phyloP scores from a whole-genome alignment of 495 filamentous ascomycete genomes.

The Aspergillus conjunctus region DNA sequence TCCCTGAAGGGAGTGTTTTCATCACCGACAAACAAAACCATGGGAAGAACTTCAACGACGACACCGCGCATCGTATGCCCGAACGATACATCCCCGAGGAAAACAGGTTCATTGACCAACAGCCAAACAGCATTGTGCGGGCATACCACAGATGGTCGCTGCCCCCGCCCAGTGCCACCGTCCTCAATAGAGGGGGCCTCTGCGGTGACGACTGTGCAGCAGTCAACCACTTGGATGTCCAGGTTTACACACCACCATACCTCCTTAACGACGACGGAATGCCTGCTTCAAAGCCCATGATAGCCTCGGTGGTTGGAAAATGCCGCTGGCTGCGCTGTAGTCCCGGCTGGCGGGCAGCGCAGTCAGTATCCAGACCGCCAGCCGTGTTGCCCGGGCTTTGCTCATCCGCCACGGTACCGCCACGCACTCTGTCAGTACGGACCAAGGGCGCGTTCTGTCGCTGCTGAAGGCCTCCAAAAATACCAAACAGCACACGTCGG shows the following conservation, averaged over 20 bases:
- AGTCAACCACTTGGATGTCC: conserved; percentile 58
- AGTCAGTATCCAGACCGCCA: conserved; percentile 20
- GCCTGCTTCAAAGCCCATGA: conserved; percentile 44
- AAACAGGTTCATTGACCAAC: conserved; percentile 38
- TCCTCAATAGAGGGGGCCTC: conserved; percentile 58
- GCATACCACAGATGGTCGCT: conserved; percentile 59
- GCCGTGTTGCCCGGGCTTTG: conserved; percentile 21
- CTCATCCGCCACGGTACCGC: conserved; percentile 50
- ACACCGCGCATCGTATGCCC: conserved; percentile 40
- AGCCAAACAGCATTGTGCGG: conserved; percentile 46
- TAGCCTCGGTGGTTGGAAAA: conserved; percentile 12
- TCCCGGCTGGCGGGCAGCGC: conserved; percentile 32
- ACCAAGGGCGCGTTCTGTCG: conserved; percentile 56
- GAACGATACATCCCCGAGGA: conserved; percentile 56
- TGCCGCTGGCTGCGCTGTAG: conserved; percentile 13
- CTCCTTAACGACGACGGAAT: conserved; percentile 48
- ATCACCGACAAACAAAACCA: conserved; percentile 55
- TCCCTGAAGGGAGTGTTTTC: conserved; percentile 60
- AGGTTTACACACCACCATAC: conserved; percentile 61
- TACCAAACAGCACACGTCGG: conserved; percentile 20
- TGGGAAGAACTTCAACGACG: conserved; percentile 53
- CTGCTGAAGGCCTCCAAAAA: conserved; percentile 12
- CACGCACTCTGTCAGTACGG: conserved; percentile 62
- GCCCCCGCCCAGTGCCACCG: conserved; percentile 57
- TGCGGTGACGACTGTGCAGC: conserved; percentile 45